phyloP scores from a whole-genome alignment of 2,329 filamentous ascomycete genomes.

The Cyphellophora attinorum region DNA sequence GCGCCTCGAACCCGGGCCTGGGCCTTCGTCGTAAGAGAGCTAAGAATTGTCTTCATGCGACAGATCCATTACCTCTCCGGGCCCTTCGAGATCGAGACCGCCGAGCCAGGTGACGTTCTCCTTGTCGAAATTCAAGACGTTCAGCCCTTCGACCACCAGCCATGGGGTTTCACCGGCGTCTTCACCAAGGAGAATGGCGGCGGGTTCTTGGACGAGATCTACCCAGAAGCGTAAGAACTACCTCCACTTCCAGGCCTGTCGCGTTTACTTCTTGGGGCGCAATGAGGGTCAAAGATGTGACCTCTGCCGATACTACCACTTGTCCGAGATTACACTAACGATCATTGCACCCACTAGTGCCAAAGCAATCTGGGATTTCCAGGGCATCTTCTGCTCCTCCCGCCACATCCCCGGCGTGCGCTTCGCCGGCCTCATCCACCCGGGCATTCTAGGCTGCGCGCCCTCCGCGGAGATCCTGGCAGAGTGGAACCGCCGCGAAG shows the following conservation, averaged over 20 bases:
- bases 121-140: constrained; percentile 89
- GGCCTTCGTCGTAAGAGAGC: no score
- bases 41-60: no score
- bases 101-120: constrained; percentile 75
- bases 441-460: constrained; percentile 82
- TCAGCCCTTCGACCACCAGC: constrained; percentile 73
- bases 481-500: constrained; percentile 77
- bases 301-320: neutral
- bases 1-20: no score
- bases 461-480: constrained; percentile 68
- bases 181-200: constrained; percentile 77
- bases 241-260: neutral
- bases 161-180: constrained; percentile 83
- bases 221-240: constrained; percentile 59
- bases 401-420: constrained; percentile 80
- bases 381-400: constrained; percentile 71
- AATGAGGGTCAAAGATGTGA: no score
- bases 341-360: constrained; percentile 40
- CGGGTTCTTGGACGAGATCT: constrained; percentile 79
- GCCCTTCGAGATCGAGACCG: constrained; percentile 76
- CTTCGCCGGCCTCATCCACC: constrained; percentile 83
- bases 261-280: constrained; percentile 1
- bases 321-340: constrained; percentile 1
- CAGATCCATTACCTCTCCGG: constrained; percentile 86
- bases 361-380: constrained; percentile 69